These are phyloP conservation scores for Coniochaeta sp. DNA, from an alignment of 2,329 filamentous ascomycete species.

Conservation along the genomic window DNA sequence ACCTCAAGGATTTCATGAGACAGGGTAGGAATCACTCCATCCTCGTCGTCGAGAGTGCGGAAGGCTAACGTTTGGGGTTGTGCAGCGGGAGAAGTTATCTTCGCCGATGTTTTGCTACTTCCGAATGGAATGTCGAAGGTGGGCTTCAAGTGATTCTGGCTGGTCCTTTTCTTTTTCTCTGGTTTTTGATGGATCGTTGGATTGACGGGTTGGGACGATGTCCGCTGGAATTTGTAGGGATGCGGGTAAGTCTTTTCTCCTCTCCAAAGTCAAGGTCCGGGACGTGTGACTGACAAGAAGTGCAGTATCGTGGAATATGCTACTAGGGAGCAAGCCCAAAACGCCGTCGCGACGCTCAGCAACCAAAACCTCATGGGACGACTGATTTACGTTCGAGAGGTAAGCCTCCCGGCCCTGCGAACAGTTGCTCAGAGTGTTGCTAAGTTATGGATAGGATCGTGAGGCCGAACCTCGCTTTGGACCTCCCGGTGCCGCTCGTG, in stretches of 20 bases:
- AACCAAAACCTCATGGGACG: slow-evolving; percentile 99
- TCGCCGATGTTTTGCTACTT: slow-evolving; percentile 98
- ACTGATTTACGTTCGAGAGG: slow-evolving; percentile 97
- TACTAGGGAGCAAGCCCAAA: slow-evolving; percentile 97
- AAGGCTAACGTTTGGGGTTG: slow-evolving; percentile 5
- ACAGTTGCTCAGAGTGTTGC: not conserved
- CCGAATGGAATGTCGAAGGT: slow-evolving; percentile 99
- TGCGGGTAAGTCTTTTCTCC: slow-evolving; percentile 73
- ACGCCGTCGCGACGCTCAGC: slow-evolving; percentile 94
- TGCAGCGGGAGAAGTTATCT: slow-evolving; percentile 95
- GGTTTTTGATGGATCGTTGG: slow-evolving; percentile 77
- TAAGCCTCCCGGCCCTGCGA: slow-evolving; percentile 33
- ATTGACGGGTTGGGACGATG: slow-evolving; percentile 97
- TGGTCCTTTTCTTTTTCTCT: slow-evolving; percentile 60
- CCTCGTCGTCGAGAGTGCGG: not conserved
- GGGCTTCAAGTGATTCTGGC: slow-evolving; percentile 85
- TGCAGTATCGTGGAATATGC: slow-evolving; percentile 99
- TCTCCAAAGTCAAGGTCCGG: not conserved
- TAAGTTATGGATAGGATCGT: slow-evolving; percentile 61
- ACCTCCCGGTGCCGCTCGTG: slow-evolving; percentile 55
- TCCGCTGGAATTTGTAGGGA: slow-evolving; percentile 92
- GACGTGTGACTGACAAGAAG: slow-evolving; percentile 22
- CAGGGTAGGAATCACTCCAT: slow-evolving; percentile 63
- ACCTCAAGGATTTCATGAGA: slow-evolving; percentile 99
- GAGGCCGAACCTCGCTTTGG: slow-evolving; percentile 97